Evolutionary conservation across 768 basidiomycete genomes (phyloP), one percentile per base, ranked within the genome.

Genomic region (Russula earlei): DNA sequence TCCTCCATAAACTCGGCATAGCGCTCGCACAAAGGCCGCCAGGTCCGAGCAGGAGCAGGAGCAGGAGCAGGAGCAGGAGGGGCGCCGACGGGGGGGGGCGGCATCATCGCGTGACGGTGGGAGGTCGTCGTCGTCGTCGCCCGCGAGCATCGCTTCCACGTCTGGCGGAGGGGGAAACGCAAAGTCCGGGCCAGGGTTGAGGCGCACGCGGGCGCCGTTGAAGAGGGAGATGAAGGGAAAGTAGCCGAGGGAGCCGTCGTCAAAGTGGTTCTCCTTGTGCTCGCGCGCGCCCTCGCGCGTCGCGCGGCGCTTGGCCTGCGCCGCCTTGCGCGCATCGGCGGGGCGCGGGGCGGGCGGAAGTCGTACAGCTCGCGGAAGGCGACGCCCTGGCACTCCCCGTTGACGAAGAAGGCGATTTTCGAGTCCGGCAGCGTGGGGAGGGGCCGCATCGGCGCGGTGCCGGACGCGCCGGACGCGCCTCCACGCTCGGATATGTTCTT

Each of bases 161-260:
- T 93, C 85, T 8, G 75, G 70, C 1, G 89, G 89, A 3, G 92
- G 93, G 1, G 87, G 80, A 63, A 77, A 88, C 8, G 80, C 78
- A 64, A 94, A 98, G 58, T 84, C 68, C 0, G 96, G 96, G 0
- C 96, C 96, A 17, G 93, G 82, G 66, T 99, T 97, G 55, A 95
- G 75, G 45, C 69, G 77, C 12, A 93, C 86, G 56, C 82, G 80
- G 0, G 91, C 95, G 57, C 86, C 85, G 64, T 93, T 94, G 74
- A 91, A 99, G 36, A 95, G 75, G 4, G 91, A 95, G 61, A 96
- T 81, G 72, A 97, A 85, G 0, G 95, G 92, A 67, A 92, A 98
- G 70, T 99, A 99, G 1, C 96, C 96, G 6, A 96, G 72, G 19
- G 87, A 84, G 19, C 95, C 96, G 67, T 99, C 96, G 67, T 99